Percentiles rank a stretch among this genome's conserved stretches.
phyloP scores from a whole-genome alignment of 192 early-diverging fungal genomes.

The Backusella mclennaniae region DNA sequence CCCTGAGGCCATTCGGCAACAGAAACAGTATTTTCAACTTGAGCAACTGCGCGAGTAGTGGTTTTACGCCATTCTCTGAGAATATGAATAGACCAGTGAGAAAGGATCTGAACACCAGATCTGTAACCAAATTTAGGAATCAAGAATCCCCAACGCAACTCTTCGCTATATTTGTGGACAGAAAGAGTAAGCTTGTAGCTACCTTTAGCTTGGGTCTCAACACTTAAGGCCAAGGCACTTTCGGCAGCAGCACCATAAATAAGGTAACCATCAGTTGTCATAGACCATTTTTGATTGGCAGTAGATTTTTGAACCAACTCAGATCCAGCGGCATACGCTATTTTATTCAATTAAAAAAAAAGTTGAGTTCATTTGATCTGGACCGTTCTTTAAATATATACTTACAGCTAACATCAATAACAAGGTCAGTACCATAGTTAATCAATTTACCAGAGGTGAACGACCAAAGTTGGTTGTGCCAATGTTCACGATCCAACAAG shows the following conservation, averaged over 20 bases:
- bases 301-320: conserved; percentile 13
- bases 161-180: not conserved
- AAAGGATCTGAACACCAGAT: conserved; percentile 15
- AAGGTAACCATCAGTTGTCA: conserved; percentile 32
- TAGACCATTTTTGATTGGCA: conserved; percentile 19
- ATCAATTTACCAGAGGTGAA: conserved; percentile 21
- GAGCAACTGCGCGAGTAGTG: not conserved
- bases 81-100: conserved; percentile 15
- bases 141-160: conserved; percentile 33
- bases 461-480: conserved; percentile 30
- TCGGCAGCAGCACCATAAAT: conserved; percentile 16
- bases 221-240: conserved; percentile 2
- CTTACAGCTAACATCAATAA: conserved; percentile 23
- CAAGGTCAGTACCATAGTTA: conserved; percentile 25
- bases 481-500: conserved; percentile 10
- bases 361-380: not conserved
- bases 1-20: conserved; percentile 26
- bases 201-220: not conserved
- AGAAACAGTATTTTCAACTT: not conserved
- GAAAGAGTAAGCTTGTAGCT: conserved; percentile 3
- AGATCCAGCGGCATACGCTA: conserved; percentile 12
- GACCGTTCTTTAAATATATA: not conserved
- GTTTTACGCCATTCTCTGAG: conserved; percentile 25
- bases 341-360: not conserved
- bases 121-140: conserved; percentile 21